A percentile compares a stretch with the other conserved stretches of the same genome.
These are phyloP conservation scores for Juglanconis sp. DNA, from an alignment of 2,329 filamentous ascomycete species.

Conservation along the genomic window DNA sequence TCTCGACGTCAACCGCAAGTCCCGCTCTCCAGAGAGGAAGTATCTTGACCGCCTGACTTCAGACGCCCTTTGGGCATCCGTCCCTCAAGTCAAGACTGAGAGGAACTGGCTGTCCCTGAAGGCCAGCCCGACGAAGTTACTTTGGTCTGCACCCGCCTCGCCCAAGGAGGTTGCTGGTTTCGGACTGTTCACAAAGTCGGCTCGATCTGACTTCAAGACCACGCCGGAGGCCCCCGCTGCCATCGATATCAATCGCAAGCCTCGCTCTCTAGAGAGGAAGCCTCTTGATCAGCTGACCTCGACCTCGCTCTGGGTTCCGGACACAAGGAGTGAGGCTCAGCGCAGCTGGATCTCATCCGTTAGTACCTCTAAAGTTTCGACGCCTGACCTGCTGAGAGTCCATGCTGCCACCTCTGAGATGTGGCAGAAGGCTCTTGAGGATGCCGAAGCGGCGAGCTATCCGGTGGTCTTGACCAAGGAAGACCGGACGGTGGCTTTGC, in stretches of 20 bases:
- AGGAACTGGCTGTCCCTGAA: not conserved
- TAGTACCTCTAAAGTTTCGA: slow-evolving; percentile 25
- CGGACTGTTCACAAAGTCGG: slow-evolving; percentile 25
- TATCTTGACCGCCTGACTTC: slow-evolving; percentile 27
- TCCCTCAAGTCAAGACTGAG: slow-evolving; percentile 2
- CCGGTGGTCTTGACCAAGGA: slow-evolving; percentile 22
- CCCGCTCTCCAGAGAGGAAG: slow-evolving; percentile 23
- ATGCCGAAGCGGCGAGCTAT: slow-evolving; percentile 32
- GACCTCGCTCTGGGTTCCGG: slow-evolving; percentile 25
- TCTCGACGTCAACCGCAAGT: slow-evolving; percentile 26
- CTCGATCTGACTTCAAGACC: slow-evolving; percentile 25
- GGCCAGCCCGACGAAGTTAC: slow-evolving; percentile 4
- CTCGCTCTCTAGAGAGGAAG: slow-evolving; percentile 23
- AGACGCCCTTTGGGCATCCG: slow-evolving; percentile 24
- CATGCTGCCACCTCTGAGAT: slow-evolving; percentile 3
- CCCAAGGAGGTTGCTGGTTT: slow-evolving; percentile 8
- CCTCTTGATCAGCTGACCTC: slow-evolving; percentile 27
- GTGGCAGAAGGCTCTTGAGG: slow-evolving; percentile 36
- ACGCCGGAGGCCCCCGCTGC: slow-evolving; percentile 31
- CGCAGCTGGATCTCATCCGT: slow-evolving; percentile 27
- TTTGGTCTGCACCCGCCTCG: slow-evolving; percentile 20
- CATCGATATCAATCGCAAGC: slow-evolving; percentile 26
- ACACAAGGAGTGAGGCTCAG: slow-evolving; percentile 3
- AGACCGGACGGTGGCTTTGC: too few relatives aligned
- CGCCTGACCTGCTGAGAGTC: slow-evolving; percentile 26